These are phyloP conservation scores for Cadophora malorum DNA, from an alignment of 2,329 filamentous ascomycete species.

Conservation along the genomic window DNA sequence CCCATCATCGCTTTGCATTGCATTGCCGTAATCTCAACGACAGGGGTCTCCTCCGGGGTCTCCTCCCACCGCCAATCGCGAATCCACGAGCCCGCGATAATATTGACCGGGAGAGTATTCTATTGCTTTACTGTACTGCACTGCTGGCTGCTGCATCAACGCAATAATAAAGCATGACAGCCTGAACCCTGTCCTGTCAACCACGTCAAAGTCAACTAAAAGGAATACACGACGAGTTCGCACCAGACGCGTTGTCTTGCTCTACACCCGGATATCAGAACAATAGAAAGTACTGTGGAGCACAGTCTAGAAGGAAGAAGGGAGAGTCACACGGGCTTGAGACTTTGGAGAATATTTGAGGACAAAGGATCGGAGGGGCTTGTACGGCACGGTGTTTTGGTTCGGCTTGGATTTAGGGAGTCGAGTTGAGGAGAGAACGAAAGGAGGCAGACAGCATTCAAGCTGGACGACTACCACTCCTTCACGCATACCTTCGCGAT, in stretches of 20 bases:
- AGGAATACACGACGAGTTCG: neutral
- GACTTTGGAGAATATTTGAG: neutral
- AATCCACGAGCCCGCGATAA: constrained; percentile 3
- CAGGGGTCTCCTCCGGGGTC: constrained; percentile 18
- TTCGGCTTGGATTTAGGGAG: neutral
- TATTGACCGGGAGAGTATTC: constrained; percentile 14
- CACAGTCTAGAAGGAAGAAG: neutral
- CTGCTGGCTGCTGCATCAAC: constrained; percentile 7
- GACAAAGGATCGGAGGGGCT: constrained; percentile 10
- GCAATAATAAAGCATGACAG: constrained; percentile 2
- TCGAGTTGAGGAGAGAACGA: neutral
- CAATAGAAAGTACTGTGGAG: neutral
- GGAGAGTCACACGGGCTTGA: neutral
- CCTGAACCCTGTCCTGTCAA: constrained; percentile 20
- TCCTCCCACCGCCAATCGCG: constrained; percentile 15
- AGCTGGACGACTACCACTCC: constrained; percentile 26
- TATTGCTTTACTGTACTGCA: neutral
- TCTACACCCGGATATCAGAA: neutral
- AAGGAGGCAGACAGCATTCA: constrained; percentile 4
- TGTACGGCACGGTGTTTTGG: neutral
- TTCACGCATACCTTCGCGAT: constrained; percentile 45
- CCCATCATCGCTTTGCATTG: constrained; percentile 2
- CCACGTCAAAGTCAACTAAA: constrained; percentile 13
- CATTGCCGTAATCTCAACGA: constrained; percentile 19
- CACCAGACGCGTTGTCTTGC: constrained; percentile 10